Conservation (phyloP, 805 yeast species). For the Isabelozyma pseudorhagii region DNA sequence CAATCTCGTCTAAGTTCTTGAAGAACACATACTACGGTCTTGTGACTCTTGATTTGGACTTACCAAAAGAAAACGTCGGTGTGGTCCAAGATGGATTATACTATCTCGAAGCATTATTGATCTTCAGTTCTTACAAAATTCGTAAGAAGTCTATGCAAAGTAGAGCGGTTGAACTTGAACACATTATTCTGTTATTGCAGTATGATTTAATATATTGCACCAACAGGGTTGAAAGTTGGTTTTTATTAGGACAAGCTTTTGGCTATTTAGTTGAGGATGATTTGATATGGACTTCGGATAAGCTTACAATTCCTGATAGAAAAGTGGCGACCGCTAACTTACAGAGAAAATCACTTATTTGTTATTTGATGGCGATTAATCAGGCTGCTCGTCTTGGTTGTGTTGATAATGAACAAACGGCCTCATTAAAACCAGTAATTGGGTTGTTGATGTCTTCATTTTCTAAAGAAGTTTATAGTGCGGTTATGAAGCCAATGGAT, state of each 20-base stretch:
- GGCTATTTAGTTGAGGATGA: conserved; percentile 84
- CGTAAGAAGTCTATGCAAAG: conserved; percentile 79
- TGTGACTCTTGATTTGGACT: conserved; percentile 21
- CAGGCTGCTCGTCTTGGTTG: conserved; percentile 17
- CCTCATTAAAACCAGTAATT: conserved; percentile 30
- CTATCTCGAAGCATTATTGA: conserved; percentile 64
- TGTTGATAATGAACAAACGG: conserved; percentile 1
- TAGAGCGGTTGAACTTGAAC: conserved; percentile 75
- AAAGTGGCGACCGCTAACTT: conserved; percentile 56
- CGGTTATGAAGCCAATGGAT: conserved; percentile 61
- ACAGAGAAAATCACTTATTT: conserved; percentile 68
- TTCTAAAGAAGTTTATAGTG: conserved; percentile 59
- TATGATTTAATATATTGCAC: conserved; percentile 67
- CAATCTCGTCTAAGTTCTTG: conserved; percentile 43
- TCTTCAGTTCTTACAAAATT: conserved; percentile 63
- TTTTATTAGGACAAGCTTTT: conserved; percentile 73
- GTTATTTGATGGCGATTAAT: conserved; percentile 73
- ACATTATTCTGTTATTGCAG: conserved; percentile 62
- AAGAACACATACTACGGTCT: conserved; percentile 54
- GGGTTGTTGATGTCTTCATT: conserved; percentile 50
- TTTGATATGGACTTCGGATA: conserved; percentile 88
- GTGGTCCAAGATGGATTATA: conserved; percentile 56
- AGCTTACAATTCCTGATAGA: conserved; percentile 59
- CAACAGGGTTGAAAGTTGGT: conserved; percentile 81
- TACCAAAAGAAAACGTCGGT: conserved; percentile 20